Evolutionary conservation across 352 stramenopile genomes (phyloP).

Genomic region (Pythium pectinolyticum): DNA sequence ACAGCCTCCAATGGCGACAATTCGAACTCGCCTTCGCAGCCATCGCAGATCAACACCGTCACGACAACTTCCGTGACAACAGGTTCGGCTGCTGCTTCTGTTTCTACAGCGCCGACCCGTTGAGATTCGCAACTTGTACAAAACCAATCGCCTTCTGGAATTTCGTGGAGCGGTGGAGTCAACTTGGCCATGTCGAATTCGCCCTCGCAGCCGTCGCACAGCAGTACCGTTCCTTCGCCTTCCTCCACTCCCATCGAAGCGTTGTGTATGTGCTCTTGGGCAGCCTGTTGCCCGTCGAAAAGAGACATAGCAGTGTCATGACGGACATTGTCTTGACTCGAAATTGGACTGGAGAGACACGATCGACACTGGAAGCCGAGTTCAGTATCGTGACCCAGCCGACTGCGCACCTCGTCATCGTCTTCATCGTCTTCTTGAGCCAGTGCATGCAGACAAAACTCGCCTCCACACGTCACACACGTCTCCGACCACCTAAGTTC

Average conservation of each 20-base stretch:
- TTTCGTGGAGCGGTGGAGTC: constrained; percentile 40
- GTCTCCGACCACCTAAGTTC: constrained; percentile 21
- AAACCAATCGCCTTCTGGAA: constrained; percentile 60
- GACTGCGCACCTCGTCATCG: constrained; percentile 6
- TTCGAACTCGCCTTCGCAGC: constrained; percentile 67
- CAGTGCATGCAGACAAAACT: constrained; percentile 27
- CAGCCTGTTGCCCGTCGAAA: no score
- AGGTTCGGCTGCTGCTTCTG: neutral
- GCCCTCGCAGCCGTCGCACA: constrained; percentile 71
- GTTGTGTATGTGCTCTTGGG: no score
- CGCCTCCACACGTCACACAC: constrained; percentile 14
- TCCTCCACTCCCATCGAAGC: constrained; percentile 22
- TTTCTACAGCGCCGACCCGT: no score
- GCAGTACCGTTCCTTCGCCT: constrained; percentile 43
- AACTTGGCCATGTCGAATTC: constrained; percentile 58
- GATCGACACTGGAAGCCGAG: constrained; percentile 18
- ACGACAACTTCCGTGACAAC: constrained; percentile 4
- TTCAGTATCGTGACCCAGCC: neutral
- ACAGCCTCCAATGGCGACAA: constrained; percentile 45
- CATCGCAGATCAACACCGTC: constrained; percentile 70
- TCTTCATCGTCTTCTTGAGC: constrained; percentile 13
- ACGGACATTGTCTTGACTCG: constrained; percentile 25
- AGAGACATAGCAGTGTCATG: no score
- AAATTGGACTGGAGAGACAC: no score
- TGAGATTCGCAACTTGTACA: constrained; percentile 21